Evolutionary conservation across 2,329 filamentous ascomycete species (phyloP).

Genomic region (Xylaria sp.): DNA sequence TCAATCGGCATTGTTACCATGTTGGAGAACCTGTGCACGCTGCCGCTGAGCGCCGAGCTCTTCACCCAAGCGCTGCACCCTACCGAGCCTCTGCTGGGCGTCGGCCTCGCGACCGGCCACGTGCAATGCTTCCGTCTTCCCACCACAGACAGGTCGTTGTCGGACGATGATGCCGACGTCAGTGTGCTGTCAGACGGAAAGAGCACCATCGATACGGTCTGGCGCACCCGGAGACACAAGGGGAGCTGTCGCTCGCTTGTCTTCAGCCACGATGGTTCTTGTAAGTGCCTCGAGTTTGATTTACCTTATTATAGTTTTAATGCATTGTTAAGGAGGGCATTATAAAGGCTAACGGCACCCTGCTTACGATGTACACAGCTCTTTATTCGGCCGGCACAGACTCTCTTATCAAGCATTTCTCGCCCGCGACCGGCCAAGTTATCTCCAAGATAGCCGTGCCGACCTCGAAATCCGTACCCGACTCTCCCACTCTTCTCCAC

Average conservation of each 20-base stretch:
- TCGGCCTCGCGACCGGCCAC: conserved; percentile 86
- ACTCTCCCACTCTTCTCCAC: conserved; percentile 84
- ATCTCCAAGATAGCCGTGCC: conserved; percentile 85
- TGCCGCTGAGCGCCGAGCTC: conserved; percentile 86
- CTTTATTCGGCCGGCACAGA: conserved; percentile 74
- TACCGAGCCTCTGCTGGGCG: conserved; percentile 82
- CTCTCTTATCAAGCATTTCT: conserved; percentile 67
- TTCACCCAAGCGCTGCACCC: conserved; percentile 92
- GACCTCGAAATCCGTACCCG: conserved; percentile 61
- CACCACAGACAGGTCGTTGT: conserved; percentile 59
- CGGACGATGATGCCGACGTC: conserved; percentile 63
- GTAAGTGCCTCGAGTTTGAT: conserved; percentile 56
- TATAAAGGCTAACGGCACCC: conserved; percentile 33
- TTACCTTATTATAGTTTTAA: background rate
- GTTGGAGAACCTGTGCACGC: conserved; percentile 92
- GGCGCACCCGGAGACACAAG: conserved; percentile 91
- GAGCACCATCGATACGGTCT: conserved; percentile 82
- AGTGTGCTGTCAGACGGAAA: conserved; percentile 70
- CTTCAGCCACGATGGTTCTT: conserved; percentile 81
- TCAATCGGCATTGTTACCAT: conserved; percentile 57
- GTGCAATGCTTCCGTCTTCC: conserved; percentile 85
- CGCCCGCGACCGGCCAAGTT: conserved; percentile 72
- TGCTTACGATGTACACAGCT: conserved; percentile 51
- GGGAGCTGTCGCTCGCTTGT: conserved; percentile 87
- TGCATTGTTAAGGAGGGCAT: background rate